Evolutionary conservation across 2,329 filamentous ascomycete genomes (phyloP), one percentile per base, ranked within the genome.

Genomic region (Stylonectria norvegica): DNA sequence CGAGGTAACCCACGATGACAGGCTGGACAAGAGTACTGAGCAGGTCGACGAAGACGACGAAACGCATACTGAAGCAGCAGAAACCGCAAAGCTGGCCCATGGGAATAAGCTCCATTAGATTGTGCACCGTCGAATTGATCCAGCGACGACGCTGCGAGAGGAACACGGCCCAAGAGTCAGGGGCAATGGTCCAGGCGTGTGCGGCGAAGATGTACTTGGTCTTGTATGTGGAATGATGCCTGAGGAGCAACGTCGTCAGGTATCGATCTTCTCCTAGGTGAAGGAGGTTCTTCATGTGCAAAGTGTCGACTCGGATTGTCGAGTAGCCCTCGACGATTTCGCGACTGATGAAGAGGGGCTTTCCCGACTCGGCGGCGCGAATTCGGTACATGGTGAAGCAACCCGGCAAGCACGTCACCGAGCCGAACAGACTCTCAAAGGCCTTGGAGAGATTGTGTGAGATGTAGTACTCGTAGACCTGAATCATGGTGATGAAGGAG

Each of bases 381-480:
- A 98, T 89, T 56, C 93, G 86, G 69, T 96, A 98, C 93, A 98
- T 98, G 57, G 86, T 89, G 78, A 97, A 98, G 79, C 93, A 98
- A 73, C 93, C 93, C 17, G 93, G 93, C 61, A 98, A 75, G 77
- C 93, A 98, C 36, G 93, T 98, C 55, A 98, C 91, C 53, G 88
- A 95, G 42, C 91, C 93, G 61, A 98, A 98, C 57, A 98, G 76
- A 69, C 86, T 93, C 68, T 97, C 91, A 64, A 98, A 98, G 10
- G 91, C 93, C 71, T 98, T 97, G 55, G 87, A 84, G 54, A 98
- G 70, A 64, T 97, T 95, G 74, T 98, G 91, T 36, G 91, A 97
- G 59, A 98, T 98, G 72, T 90, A 98, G 76, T 98, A 98, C 68
- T 98, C 91, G 74, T 97, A 98, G 22, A 98, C 91, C 68, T 98